Percentiles rank a stretch among this genome's conserved stretches.
Conservation (phyloP, 2,329 filamentous ascomycete genomes). For the Stachybotrys echinatus region DNA sequence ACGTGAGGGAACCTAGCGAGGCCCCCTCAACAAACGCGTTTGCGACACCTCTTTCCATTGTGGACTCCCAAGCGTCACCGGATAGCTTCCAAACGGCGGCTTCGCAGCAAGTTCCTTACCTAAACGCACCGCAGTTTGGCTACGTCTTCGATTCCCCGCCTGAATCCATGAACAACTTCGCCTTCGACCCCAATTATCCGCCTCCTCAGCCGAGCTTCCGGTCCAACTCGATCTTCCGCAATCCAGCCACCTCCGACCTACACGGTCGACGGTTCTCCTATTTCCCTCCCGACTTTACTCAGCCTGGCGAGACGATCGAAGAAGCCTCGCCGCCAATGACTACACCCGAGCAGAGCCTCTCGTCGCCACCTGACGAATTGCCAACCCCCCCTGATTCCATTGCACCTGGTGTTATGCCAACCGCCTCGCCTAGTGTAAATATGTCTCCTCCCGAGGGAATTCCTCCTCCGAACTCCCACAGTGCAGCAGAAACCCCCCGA, state of each 20-base stretch:
- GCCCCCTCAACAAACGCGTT: constrained; percentile 22
- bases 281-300: constrained; percentile 52
- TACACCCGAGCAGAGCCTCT: constrained; percentile 18
- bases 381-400: constrained; percentile 41
- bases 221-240: constrained; percentile 62
- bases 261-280: constrained; percentile 57
- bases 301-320: constrained; percentile 26
- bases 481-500: constrained; percentile 10
- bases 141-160: constrained; percentile 52
- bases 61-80: constrained; percentile 24
- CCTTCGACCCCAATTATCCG: constrained; percentile 36
- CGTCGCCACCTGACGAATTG: constrained; percentile 24
- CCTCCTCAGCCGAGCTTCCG: constrained; percentile 51
- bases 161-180: constrained; percentile 44
- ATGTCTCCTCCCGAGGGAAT: constrained; percentile 32
- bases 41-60: constrained; percentile 25
- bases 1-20: constrained; percentile 37
- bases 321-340: constrained; percentile 27
- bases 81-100: constrained; percentile 14
- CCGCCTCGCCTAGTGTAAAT: constrained; percentile 21
- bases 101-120: constrained; percentile 31
- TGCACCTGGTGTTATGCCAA: constrained; percentile 19
- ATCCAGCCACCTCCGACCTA: constrained; percentile 47
- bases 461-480: constrained; percentile 22
- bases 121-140: constrained; percentile 50